A percentile compares a stretch with the other conserved stretches of the same genome.
Conservation (phyloP, 805 yeast species). For the Ogataea allantospora region DNA sequence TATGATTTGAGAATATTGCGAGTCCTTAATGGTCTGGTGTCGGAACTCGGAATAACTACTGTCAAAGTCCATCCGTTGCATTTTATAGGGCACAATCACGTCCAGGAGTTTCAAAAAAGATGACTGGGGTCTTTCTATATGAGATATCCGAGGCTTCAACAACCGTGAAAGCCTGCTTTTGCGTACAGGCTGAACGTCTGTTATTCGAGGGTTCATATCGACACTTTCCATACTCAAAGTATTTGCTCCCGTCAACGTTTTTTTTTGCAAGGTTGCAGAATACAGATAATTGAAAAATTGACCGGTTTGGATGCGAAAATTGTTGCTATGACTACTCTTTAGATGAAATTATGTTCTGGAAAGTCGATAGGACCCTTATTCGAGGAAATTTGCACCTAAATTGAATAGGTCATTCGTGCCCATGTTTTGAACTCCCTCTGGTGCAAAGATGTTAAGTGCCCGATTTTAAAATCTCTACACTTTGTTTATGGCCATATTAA, state of each 20-base stretch:
- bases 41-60: conserved; percentile 10
- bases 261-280: conserved; percentile 3
- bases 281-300: conserved; percentile 2
- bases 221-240: conserved; percentile 1
- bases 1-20: conserved; percentile 11
- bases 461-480: background rate
- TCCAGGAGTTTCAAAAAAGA: conserved; percentile 4
- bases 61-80: background rate
- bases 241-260: background rate
- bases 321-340: too few species aligned
- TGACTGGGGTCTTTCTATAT: background rate
- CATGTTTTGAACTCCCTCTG: background rate
- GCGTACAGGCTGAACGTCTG: background rate
- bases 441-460: conserved; percentile 6
- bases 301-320: too few species aligned
- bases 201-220: background rate
- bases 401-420: too few species aligned
- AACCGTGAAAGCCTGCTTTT: background rate
- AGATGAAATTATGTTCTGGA: too few species aligned
- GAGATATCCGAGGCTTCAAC: background rate
- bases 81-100: conserved; percentile 8
- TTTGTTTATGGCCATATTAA: conserved; percentile 10
- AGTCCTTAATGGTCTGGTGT: conserved; percentile 1
- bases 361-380: background rate
- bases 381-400: too few species aligned